Conservation (phyloP, 768 basidiomycete genomes). For the Mycena epipterygia region DNA sequence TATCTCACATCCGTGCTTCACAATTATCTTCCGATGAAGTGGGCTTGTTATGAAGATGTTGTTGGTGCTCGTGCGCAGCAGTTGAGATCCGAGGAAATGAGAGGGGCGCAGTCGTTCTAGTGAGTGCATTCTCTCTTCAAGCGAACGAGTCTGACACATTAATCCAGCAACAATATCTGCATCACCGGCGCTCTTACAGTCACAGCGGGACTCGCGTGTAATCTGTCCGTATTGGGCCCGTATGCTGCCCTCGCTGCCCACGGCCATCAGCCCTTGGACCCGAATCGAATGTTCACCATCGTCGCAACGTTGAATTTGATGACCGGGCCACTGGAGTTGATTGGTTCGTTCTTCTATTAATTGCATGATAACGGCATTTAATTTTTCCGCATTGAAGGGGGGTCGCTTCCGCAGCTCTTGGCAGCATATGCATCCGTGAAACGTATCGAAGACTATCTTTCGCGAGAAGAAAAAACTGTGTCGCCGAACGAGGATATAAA, state of each 20-base stretch:
- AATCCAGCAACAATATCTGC: conserved; percentile 23
- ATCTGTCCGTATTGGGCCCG: conserved; percentile 23
- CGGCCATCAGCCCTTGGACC: conserved; percentile 7
- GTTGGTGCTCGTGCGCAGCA: not conserved
- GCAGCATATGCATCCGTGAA: conserved; percentile 38
- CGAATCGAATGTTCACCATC: conserved; percentile 22
- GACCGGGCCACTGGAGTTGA: not conserved
- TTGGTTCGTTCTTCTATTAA: not conserved
- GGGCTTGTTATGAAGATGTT: conserved; percentile 16
- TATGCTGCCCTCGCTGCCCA: conserved; percentile 22
- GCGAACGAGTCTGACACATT: not conserved
- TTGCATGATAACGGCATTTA: not conserved
- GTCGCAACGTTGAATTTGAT: conserved; percentile 15
- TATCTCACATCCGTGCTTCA: conserved; percentile 20
- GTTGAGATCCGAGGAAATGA: conserved; percentile 22
- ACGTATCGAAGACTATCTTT: not conserved
- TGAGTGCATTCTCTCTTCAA: not conserved
- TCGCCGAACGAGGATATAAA: not conserved
- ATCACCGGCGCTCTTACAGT: conserved; percentile 18
- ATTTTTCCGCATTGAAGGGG: not conserved
- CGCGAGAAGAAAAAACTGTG: not conserved
- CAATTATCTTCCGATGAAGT: conserved; percentile 29
- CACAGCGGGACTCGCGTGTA: conserved; percentile 14
- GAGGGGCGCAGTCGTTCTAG: conserved; percentile 26
- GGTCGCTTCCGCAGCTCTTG: not conserved